Evolutionary conservation across 2,329 filamentous ascomycete genomes (phyloP), one percentile per base, ranked within the genome.

Genomic region (Didymella pomorum): DNA sequence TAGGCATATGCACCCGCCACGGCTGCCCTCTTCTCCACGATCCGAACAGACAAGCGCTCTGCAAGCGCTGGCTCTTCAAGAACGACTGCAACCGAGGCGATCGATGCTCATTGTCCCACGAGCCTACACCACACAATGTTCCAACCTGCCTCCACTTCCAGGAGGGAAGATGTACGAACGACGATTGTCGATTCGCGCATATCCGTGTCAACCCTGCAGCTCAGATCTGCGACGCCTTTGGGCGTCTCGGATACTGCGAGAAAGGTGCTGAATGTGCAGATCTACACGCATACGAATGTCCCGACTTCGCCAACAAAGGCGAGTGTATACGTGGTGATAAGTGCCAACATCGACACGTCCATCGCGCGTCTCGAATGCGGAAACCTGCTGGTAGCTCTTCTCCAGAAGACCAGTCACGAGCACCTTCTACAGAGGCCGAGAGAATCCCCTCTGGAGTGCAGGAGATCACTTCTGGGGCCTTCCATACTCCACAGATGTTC

Each of bases 271-370:
- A 83, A 54, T 98, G 95, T 79, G 79, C 86, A 60, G 87, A 95
- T 64, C 89, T 93, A 61, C 95, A 99, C 80, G 89, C 94, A 57
- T 89, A 90, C 79, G 94, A 98, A 78, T 98, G 95, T 78, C 94
- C 95, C 62, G 91, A 96, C 76, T 97, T 96, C 82, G 91, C 92
- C 84, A 96, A 97, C 79, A 92, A 86, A 60, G 94, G 94, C 70
- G 82, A 83, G 62, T 99, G 95, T 86, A 57, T 47, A 88, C 87
- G 75, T 87, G 86, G 75, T 87, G 59, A 89, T 78, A 88, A 89
- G 66, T 98, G 94, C 82, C 90, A 89, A 75, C 85, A 97, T 53
- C 90, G 88, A 59, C 95, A 99, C 79, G 87, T 94, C 75, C 91
- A 95, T 29, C 68, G 70, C 43, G 72, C 71, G 12, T 65, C 66